These are phyloP conservation scores for Medicago ruthenica DNA, from an alignment of 306 rosid species.

Conservation along the genomic window DNA sequence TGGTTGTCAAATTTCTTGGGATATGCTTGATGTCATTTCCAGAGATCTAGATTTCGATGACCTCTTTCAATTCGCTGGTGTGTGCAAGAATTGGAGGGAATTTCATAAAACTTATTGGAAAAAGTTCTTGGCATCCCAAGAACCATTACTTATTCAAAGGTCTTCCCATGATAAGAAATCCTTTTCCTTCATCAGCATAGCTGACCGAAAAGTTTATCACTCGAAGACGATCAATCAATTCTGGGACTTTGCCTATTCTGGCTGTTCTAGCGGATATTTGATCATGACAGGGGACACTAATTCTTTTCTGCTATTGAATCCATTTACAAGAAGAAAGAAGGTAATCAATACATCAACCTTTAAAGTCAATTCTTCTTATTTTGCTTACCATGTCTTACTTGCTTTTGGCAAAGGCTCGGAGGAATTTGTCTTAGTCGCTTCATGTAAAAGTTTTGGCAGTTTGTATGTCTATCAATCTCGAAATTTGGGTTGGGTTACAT, in stretches of 20 bases:
- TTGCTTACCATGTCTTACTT: too few species aligned
- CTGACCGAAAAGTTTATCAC: conserved; percentile 10
- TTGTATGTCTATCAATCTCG: too few species aligned
- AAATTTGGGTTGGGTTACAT: too few species aligned
- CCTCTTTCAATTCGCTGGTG: neutral
- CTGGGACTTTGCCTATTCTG: neutral
- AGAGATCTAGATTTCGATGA: neutral
- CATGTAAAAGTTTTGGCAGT: too few species aligned
- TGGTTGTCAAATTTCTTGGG: conserved; percentile 2
- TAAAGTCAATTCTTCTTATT: too few species aligned
- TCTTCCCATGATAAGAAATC: neutral
- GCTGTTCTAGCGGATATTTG: neutral
- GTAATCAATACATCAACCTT: too few species aligned
- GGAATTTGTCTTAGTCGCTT: too few species aligned
- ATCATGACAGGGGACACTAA: too few species aligned
- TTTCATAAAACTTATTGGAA: conserved; percentile 21
- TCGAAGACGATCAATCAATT: neutral
- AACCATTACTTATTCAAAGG: neutral
- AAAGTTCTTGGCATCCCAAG: neutral
- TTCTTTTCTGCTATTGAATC: too few species aligned
- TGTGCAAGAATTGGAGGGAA: conserved; percentile 18
- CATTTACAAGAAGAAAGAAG: too few species aligned
- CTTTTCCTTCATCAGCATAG: conserved; percentile 1
- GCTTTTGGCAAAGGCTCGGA: too few species aligned
- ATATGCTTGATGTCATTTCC: neutral